Evolutionary conservation across 78 protist species (phyloP), one percentile per base, ranked within the genome.

Genomic region (Dictyostelium capitatum): DNA sequence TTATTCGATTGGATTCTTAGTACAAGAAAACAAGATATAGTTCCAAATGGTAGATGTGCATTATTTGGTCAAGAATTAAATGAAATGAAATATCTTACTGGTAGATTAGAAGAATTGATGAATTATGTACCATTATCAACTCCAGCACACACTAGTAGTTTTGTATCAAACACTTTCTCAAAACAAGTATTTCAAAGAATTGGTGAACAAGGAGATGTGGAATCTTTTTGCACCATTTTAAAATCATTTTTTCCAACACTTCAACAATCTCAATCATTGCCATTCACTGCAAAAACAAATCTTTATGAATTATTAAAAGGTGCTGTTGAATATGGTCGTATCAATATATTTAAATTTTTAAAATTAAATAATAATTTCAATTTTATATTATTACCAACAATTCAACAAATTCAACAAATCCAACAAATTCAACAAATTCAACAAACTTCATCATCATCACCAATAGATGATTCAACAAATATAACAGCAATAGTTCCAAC

Each of bases 61-160:
- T 67, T 67, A 67, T 67, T 67, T 30, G 75, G 50, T 67, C 75
- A 67, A 32, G 75, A 67, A 30, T 32, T 67, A 67, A 67, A 67
- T 32, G 75, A 67, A 67, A 67, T 67, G 75, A 67, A 28, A 41
- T 67, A 67, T 67, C 32, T 67, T 30, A 67, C 75, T 67, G 75
- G 75, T 32, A 67, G 75, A 67, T 32, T 67, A 11, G 37, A 67
- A 30, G 75, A 67, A 25, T 32, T 67, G 7, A 67, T 67, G 12
- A 20, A 32, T 28, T 11, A 28, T 28, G 28, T 25, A 25, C 4
- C 14, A 10, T 10, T 3, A 25, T 3, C 9, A 11, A 57, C 8
- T 57, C 20, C 11, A 23, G 20, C 14, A 20, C 14, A 19, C 20
- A 3, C 17, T n/a, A 56, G 11, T 56, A 25, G 72, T 28, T 65